Percentiles rank a stretch among this genome's conserved stretches.
Evolutionary conservation across 176 grass and related monocot species (phyloP).

Genomic region (Musa acuminata): DNA sequence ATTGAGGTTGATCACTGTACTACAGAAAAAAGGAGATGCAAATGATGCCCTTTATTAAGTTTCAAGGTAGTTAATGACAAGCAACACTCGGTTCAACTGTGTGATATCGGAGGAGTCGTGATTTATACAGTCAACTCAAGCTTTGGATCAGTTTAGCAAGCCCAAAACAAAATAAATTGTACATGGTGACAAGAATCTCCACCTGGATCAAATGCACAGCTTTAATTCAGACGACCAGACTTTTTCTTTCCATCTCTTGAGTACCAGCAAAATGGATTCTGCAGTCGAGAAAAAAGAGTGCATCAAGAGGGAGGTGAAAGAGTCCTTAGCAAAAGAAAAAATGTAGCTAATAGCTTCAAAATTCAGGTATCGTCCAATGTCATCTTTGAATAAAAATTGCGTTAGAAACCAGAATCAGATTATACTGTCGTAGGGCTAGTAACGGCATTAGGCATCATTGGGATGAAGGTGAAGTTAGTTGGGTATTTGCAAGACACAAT

Average conservation of each 20-base stretch:
- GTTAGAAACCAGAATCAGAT: background rate
- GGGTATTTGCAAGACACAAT: too few species aligned
- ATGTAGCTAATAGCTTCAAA: background rate
- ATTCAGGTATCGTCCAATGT: background rate
- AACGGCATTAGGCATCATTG: too few species aligned
- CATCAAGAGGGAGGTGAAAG: background rate
- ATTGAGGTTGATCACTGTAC: background rate
- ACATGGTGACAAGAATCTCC: too few species aligned
- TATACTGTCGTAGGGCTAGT: too few species aligned
- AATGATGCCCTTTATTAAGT: background rate
- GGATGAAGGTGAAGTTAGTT: too few species aligned
- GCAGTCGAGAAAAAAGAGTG: slow-evolving; percentile 27
- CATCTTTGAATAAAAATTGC: background rate
- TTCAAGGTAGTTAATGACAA: background rate
- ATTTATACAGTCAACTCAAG: slow-evolving; percentile 3
- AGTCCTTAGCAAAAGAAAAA: slow-evolving; percentile 3
- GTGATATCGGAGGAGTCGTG: background rate
- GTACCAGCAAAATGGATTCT: slow-evolving; percentile 68
- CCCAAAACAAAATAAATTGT: background rate
- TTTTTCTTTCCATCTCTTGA: background rate
- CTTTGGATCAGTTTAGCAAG: slow-evolving; percentile 6
- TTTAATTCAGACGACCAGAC: background rate
- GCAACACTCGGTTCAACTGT: background rate
- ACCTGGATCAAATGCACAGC: slow-evolving; percentile 2
- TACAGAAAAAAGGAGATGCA: background rate